Conservation (phyloP, 1,139 yeast species). For the Protomyces lactucae-debilis region DNA sequence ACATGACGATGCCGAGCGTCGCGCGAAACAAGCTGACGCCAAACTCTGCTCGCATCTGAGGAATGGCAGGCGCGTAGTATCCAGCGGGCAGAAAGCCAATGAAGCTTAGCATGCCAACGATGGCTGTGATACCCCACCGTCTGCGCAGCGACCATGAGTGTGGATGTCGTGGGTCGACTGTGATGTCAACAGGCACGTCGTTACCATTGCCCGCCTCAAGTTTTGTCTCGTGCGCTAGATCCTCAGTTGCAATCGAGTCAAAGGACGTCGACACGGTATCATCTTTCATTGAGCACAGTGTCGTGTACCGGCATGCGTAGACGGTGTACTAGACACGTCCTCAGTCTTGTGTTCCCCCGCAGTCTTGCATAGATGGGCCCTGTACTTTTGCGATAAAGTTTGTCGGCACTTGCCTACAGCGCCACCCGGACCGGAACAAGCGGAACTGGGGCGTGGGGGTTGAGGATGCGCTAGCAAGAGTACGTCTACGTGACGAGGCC, state of each 20-base stretch:
- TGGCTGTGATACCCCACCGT: constrained; percentile 41
- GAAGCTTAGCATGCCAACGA: constrained; percentile 44
- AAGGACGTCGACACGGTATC: too few species aligned
- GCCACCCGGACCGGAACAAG: background rate
- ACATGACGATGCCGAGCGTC: constrained; percentile 45
- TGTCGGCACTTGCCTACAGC: background rate
- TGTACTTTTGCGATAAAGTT: too few species aligned
- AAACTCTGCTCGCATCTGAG: constrained; percentile 4
- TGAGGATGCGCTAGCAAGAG: background rate
- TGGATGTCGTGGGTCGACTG: constrained; percentile 40
- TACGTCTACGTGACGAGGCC: constrained; percentile 14
- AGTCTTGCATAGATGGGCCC: too few species aligned
- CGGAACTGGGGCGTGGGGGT: background rate
- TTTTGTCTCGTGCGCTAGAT: too few species aligned
- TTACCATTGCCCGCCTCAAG: too few species aligned
- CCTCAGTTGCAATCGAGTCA: too few species aligned
- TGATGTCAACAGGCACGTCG: background rate
- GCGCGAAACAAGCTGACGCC: constrained; percentile 13
- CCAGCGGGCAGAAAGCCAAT: constrained; percentile 27
- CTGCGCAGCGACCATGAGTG: constrained; percentile 46
- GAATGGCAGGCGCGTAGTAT: constrained; percentile 9
- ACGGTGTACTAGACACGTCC: too few species aligned
- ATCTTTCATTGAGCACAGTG: too few species aligned
- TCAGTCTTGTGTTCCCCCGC: too few species aligned
- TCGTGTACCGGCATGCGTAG: too few species aligned